These are phyloP conservation scores for Stagonosporopsis rhizophila DNA, from an alignment of 2,329 filamentous ascomycete species.

Conservation along the genomic window DNA sequence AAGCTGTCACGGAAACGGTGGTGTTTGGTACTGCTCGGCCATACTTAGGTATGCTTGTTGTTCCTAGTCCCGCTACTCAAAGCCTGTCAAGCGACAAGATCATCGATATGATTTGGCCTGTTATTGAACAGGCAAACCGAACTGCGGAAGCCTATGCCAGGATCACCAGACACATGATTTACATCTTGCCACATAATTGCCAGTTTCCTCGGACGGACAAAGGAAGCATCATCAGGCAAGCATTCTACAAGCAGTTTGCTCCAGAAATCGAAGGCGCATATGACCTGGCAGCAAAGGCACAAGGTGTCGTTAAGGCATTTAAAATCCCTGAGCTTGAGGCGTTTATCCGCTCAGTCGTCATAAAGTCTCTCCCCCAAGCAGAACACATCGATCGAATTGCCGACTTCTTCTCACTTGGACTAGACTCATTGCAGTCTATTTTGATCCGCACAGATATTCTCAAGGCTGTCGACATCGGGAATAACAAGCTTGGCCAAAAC, in stretches of 20 bases:
- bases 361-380: slow-evolving; percentile 21
- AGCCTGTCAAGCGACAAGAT: slow-evolving; percentile 54
- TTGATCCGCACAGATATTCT: slow-evolving; percentile 61
- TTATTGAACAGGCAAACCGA: slow-evolving; percentile 60
- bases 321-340: slow-evolving; percentile 38
- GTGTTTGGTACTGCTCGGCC: slow-evolving; percentile 63
- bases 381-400: slow-evolving; percentile 43
- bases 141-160: slow-evolving; percentile 60
- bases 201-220: slow-evolving; percentile 63
- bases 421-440: slow-evolving; percentile 67
- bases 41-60: slow-evolving; percentile 61
- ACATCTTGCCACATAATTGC: slow-evolving; percentile 55
- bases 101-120: slow-evolving; percentile 57
- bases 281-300: slow-evolving; percentile 17
- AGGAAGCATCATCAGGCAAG: slow-evolving; percentile 62
- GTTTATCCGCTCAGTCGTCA: slow-evolving; percentile 28
- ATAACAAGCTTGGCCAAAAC: slow-evolving; percentile 59
- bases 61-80: slow-evolving; percentile 56
- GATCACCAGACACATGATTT: slow-evolving; percentile 62
- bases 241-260: slow-evolving; percentile 59
- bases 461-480: slow-evolving; percentile 58
- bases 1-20: slow-evolving; percentile 62
- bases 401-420: slow-evolving; percentile 66
- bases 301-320: slow-evolving; percentile 27
- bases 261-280: slow-evolving; percentile 58